Evolutionary conservation across 73 alveolate genomes (phyloP).

Genomic region (Paramecium tetraurelia): DNA sequence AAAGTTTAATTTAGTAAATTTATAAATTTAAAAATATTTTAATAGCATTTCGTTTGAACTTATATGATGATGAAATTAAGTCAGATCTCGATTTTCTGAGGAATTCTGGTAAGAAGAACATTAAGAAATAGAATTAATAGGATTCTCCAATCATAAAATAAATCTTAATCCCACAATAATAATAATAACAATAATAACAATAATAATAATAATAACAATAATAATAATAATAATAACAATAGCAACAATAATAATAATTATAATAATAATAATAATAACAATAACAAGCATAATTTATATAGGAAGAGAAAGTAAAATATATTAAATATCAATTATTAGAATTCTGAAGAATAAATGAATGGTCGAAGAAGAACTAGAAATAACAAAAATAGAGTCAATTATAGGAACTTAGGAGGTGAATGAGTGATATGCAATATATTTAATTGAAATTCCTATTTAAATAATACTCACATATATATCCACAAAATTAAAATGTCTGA

Average conservation of each 20-base stretch:
- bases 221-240: neutral
- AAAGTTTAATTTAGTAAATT: slow-evolving; percentile 30
- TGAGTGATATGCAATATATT: neutral
- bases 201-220: neutral
- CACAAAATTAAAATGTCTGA: slow-evolving; percentile 17
- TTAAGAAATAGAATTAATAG: neutral
- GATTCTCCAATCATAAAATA: neutral
- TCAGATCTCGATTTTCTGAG: slow-evolving; percentile 18
- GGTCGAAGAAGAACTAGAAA: slow-evolving; percentile 14
- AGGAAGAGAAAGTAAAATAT: neutral
- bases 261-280: neutral
- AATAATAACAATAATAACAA: neutral
- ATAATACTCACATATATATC: neutral
- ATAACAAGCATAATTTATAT: neutral
- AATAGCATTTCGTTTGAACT: slow-evolving; percentile 22
- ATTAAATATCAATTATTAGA: neutral
- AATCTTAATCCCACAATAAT: neutral
- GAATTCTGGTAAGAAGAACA: neutral
- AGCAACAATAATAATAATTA: no score
- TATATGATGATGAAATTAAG: slow-evolving; percentile 33
- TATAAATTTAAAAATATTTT: neutral
- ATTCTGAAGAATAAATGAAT: neutral
- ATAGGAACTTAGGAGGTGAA: slow-evolving; percentile 34
- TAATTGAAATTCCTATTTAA: neutral
- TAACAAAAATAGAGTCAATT: neutral